Conservation (phyloP, 352 stramenopile species). For the Blastocystis sp. region DNA sequence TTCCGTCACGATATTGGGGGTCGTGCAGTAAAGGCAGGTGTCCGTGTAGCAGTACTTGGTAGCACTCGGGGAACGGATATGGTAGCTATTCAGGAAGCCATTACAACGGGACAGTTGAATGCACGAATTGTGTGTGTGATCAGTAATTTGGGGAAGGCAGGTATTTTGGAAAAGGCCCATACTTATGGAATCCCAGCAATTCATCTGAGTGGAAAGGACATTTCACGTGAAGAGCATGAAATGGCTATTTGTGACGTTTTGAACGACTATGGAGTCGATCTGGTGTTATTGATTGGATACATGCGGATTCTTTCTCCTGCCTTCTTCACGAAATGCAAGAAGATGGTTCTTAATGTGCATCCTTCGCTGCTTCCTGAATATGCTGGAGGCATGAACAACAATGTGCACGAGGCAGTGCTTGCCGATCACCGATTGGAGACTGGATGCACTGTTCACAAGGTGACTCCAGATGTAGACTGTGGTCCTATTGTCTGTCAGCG, state of each 20-base stretch:
- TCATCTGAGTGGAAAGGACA: constrained; percentile 66
- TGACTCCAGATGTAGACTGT: constrained; percentile 91
- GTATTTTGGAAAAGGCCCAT: constrained; percentile 86
- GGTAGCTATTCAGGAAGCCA: constrained; percentile 74
- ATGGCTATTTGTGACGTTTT: constrained; percentile 84
- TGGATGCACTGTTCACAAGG: constrained; percentile 96
- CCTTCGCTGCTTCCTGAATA: constrained; percentile 95
- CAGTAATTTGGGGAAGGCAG: constrained; percentile 83
- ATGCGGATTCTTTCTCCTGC: constrained; percentile 93
- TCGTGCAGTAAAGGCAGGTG: constrained; percentile 74
- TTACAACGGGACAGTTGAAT: constrained; percentile 72
- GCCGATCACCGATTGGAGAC: constrained; percentile 85
- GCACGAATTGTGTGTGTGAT: constrained; percentile 89
- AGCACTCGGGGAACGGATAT: constrained; percentile 83
- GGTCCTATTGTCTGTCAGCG: constrained; percentile 94
- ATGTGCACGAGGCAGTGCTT: constrained; percentile 92
- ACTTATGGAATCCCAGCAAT: constrained; percentile 71
- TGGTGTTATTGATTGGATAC: constrained; percentile 96
- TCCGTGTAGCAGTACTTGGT: constrained; percentile 88
- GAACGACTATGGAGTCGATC: constrained; percentile 82
- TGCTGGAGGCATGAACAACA: constrained; percentile 96
- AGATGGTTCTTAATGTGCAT: constrained; percentile 89
- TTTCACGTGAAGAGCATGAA: constrained; percentile 85
- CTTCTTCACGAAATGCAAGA: constrained; percentile 84
- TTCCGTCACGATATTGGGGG: constrained; percentile 93